A percentile compares a stretch with the other conserved stretches of the same genome.
These are phyloP conservation scores for Trichaptum fuscoviolaceum DNA, from an alignment of 768 basidiomycete genomes.

Conservation along the genomic window DNA sequence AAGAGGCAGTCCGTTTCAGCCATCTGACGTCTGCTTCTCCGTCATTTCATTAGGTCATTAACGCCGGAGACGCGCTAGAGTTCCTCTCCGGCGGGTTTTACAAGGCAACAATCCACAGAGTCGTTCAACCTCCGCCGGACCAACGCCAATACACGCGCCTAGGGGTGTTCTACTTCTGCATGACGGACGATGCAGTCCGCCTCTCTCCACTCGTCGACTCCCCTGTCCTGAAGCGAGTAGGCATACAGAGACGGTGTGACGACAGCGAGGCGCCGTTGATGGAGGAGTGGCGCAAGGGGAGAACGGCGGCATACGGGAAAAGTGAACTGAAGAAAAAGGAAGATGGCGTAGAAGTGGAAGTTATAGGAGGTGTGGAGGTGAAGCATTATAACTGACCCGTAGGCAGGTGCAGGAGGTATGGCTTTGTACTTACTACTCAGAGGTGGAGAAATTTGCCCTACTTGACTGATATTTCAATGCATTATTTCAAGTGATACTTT, in stretches of 20 bases:
- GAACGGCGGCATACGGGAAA: constrained; percentile 27
- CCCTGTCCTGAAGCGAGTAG: constrained; percentile 28
- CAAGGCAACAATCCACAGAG: constrained; percentile 33
- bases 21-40: background rate
- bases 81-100: constrained; percentile 28
- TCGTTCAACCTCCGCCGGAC: constrained; percentile 30
- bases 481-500: too few relatives aligned
- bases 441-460: too few relatives aligned
- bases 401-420: background rate
- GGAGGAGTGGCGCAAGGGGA: constrained; percentile 26
- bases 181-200: constrained; percentile 25
- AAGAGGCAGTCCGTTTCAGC: background rate
- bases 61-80: constrained; percentile 48
- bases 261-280: constrained; percentile 24
- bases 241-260: constrained; percentile 22
- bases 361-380: constrained; percentile 27
- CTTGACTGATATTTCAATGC: too few relatives aligned
- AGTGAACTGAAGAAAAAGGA: constrained; percentile 25
- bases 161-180: constrained; percentile 30
- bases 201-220: constrained; percentile 25
- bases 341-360: constrained; percentile 22
- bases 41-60: constrained; percentile 36
- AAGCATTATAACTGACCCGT: constrained; percentile 13
- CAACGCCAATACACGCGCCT: constrained; percentile 29
- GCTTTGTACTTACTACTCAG: background rate